Base-by-base conservation (phyloP, 2,329 filamentous ascomycete species). In the Tothia fuscella region DNA sequence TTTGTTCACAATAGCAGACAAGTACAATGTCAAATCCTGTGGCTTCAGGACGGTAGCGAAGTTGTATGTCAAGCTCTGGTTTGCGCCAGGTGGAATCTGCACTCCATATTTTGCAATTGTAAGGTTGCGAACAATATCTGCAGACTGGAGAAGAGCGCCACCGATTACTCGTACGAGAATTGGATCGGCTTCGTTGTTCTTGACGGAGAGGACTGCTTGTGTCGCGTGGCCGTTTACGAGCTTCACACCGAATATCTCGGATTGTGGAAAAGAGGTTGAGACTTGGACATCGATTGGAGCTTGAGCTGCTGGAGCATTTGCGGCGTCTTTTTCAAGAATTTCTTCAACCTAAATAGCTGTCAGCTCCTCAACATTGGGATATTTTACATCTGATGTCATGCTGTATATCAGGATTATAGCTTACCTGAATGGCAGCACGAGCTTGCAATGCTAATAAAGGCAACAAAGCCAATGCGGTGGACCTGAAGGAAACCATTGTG, bases 31-130 rank as follows among this genome's bases (percentile, higher is more conserved):
- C 53, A 96, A 70, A 53, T 96, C 86, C 68, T 91, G 85, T 46
- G 91, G 89, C 61, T 91, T 82, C 76, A 96, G 80, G 61, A 96
- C 89, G 45, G 82, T 86, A 40, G 78, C 76, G 64, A 96, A 95
- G 52, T 75, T 76, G 71, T 85, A 98, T 32, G 83, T 79, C 21
- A 93, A 62, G 47, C 73, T 78, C 66, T 83, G 75, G 58, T 79
- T 79, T 65, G 82, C 74, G 58, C 87, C 85, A 29, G 82, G 74
- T 32, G 80, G 77, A 48, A 94, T 77, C 56, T 76, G 70, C 47
- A 84, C 66, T 53, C 78, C 75, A 65, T 88, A 93, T 50, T 80
- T 71, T 38, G 76, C 71, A 22, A 87, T 25, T 24, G 45, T 93
- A 60, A 98, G 66, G 71, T 98, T 98, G 65, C 81, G 83, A 43